Conservation (phyloP, 129 eudicot species). For the Oenanthe sinensis region DNA sequence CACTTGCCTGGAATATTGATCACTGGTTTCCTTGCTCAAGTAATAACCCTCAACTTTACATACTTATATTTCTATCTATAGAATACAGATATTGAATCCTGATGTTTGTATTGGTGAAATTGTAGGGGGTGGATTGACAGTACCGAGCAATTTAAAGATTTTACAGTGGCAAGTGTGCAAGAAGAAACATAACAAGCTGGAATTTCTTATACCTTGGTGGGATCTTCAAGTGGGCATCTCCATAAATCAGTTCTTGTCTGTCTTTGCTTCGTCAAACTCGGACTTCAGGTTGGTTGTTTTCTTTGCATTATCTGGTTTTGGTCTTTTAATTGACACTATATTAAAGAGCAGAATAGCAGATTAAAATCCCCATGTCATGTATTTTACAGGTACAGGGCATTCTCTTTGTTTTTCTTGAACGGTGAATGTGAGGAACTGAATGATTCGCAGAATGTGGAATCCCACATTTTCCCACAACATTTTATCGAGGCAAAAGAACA, state of each 20-base stretch:
- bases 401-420: constrained; percentile 54
- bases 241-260: constrained; percentile 79
- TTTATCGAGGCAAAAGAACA: constrained; percentile 48
- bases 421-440: constrained; percentile 91
- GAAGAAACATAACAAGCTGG: constrained; percentile 74
- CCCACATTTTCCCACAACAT: constrained; percentile 88
- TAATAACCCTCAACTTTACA: constrained; percentile 24
- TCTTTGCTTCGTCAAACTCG: constrained; percentile 83
- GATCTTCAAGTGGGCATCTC: constrained; percentile 91
- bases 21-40: constrained; percentile 99
- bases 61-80: not conserved
- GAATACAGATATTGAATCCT: not conserved
- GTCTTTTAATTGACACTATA: not conserved
- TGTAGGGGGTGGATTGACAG: constrained; percentile 95
- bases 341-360: not conserved
- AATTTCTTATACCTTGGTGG: constrained; percentile 98
- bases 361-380: not conserved
- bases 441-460: constrained; percentile 72
- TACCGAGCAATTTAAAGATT: constrained; percentile 79
- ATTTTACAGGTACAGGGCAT: constrained; percentile 71
- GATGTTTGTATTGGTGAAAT: not conserved
- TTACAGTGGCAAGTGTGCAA: constrained; percentile 94
- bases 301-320: not conserved
- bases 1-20: constrained; percentile 94
- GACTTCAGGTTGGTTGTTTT: constrained; percentile 62